phyloP scores from a whole-genome alignment of 2,329 filamentous ascomycete genomes.

The Rosellinia necatrix region DNA sequence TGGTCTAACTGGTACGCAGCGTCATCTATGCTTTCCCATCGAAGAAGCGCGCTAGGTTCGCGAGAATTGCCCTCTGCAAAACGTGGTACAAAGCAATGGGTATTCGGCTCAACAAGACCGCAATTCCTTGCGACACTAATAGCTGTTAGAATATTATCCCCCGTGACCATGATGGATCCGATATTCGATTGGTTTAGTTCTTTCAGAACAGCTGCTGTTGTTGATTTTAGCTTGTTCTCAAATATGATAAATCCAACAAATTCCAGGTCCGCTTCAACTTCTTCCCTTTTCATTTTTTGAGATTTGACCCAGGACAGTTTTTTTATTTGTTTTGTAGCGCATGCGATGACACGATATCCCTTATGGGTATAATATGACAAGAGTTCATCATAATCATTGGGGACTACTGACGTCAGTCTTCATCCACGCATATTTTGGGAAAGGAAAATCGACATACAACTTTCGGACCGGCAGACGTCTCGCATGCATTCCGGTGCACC shows the following conservation, averaged over 20 bases:
- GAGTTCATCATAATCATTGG: conserved; percentile 85
- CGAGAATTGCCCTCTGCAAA: conserved; percentile 78
- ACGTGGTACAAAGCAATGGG: conserved; percentile 91
- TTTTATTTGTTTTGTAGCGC: conserved; percentile 84
- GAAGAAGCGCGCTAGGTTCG: conserved; percentile 73
- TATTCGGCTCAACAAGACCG: conserved; percentile 75
- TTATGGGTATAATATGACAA: conserved; percentile 91
- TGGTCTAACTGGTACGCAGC: conserved; percentile 76
- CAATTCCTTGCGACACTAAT: conserved; percentile 95
- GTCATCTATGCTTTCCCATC: conserved; percentile 97
- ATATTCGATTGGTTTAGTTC: conserved; percentile 85
- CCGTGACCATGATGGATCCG: conserved; percentile 92
- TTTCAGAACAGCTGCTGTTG: conserved; percentile 77
- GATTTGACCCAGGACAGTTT: conserved; percentile 93
- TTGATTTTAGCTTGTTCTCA: conserved; percentile 96
- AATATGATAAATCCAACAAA: conserved; percentile 98
- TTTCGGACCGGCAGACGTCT: conserved; percentile 84
- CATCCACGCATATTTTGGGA: not conserved
- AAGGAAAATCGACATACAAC: conserved; percentile 61
- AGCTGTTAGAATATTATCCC: conserved; percentile 95
- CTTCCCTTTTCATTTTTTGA: conserved; percentile 86
- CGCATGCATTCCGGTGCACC: conserved; percentile 96
- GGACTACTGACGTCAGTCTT: conserved; percentile 57
- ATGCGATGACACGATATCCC: conserved; percentile 95
- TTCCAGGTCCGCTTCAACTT: conserved; percentile 81